phyloP scores from a whole-genome alignment of 2,329 filamentous ascomycete species.

The Boeremia lycopersici region DNA sequence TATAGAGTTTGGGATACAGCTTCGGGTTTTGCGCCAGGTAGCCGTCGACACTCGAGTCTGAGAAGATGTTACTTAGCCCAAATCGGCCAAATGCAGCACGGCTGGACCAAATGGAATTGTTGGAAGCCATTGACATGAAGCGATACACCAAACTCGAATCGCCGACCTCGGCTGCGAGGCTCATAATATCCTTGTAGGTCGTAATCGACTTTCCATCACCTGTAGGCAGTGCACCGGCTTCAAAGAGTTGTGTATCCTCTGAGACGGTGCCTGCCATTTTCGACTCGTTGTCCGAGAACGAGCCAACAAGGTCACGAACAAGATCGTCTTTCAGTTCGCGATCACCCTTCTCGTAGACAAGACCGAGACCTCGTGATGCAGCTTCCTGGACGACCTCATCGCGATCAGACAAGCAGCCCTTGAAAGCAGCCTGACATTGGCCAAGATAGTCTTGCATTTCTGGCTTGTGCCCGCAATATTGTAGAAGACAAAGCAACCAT shows the following conservation, averaged over 20 bases:
- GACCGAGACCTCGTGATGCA: constrained; percentile 84
- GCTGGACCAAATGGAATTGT: constrained; percentile 97
- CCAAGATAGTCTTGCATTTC: constrained; percentile 76
- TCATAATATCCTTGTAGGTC: constrained; percentile 97
- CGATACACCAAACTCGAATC: constrained; percentile 96
- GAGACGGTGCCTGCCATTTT: constrained; percentile 78
- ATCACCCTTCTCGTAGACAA: constrained; percentile 94
- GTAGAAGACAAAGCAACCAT: constrained; percentile 90
- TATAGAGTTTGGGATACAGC: constrained; percentile 91
- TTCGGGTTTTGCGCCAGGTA: constrained; percentile 84
- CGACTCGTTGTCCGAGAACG: constrained; percentile 77
- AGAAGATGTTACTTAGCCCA: constrained; percentile 88
- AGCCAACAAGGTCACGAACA: constrained; percentile 84
- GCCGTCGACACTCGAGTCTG: constrained; percentile 73
- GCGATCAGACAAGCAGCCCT: constrained; percentile 81
- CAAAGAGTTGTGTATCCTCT: constrained; percentile 90
- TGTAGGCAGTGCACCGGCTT: constrained; percentile 86
- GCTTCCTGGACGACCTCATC: constrained; percentile 97
- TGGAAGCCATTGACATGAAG: constrained; percentile 96
- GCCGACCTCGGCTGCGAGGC: constrained; percentile 91
- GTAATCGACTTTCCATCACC: constrained; percentile 84
- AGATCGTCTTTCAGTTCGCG: constrained; percentile 78
- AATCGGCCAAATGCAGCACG: constrained; percentile 94
- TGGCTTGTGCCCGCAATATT: constrained; percentile 81
- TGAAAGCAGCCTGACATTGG: constrained; percentile 85